Conservation (phyloP, 2,329 filamentous ascomycete genomes). For the Diaporthe eres region DNA sequence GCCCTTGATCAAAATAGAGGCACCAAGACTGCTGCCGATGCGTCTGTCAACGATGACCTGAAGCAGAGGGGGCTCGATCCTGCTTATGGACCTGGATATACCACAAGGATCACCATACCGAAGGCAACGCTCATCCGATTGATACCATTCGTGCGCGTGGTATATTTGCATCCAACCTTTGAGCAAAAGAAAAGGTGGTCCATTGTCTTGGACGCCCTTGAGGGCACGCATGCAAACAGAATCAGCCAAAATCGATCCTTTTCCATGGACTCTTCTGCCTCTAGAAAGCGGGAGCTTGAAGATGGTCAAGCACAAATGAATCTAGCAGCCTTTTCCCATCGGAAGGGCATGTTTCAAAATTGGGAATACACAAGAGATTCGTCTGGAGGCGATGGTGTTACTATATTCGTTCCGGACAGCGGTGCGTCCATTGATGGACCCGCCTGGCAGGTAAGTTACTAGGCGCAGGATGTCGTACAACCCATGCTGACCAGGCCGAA, state of each 20-base stretch:
- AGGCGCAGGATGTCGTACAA: too few relatives aligned
- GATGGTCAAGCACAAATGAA: conserved; percentile 5
- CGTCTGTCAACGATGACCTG: conserved; percentile 7
- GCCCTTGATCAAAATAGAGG: neutral
- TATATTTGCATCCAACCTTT: neutral
- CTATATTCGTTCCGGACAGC: conserved; percentile 6
- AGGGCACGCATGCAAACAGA: neutral
- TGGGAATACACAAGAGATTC: conserved; percentile 4
- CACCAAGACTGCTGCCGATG: conserved; percentile 11
- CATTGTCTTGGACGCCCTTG: neutral
- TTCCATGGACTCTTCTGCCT: neutral
- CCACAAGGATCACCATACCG: neutral
- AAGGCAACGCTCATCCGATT: neutral
- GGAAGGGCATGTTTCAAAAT: neutral
- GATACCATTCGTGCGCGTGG: neutral
- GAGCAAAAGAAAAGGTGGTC: neutral
- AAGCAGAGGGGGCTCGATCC: conserved; percentile 1
- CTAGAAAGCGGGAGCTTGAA: neutral
- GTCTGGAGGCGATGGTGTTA: neutral
- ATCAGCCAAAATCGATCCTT: neutral
- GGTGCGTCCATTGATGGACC: conserved; percentile 4
- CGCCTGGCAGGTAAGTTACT: neutral
- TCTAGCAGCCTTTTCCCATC: conserved; percentile 8
- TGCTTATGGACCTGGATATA: conserved; percentile 20
- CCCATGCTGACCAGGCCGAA: neutral